Percentiles rank a stretch among this genome's conserved stretches.
These are phyloP conservation scores for Cladosporium sp. DNA, from an alignment of 2,329 filamentous ascomycete genomes.

Conservation along the genomic window DNA sequence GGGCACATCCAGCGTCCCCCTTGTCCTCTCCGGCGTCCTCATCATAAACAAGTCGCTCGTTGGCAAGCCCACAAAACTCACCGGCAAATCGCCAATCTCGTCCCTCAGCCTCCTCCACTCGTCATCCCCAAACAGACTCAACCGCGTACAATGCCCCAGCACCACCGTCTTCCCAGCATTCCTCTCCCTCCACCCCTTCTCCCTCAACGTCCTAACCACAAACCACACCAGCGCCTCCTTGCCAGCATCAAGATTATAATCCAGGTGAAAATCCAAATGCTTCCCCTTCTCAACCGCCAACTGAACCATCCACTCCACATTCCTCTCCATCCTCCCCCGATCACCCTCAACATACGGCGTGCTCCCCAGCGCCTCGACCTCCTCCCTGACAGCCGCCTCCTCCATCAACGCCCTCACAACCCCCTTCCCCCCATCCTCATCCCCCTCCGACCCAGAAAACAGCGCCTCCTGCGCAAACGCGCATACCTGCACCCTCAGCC, in stretches of 20 bases:
- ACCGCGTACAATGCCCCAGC: constrained; percentile 62
- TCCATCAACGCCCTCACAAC: constrained; percentile 36
- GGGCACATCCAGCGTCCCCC: constrained; percentile 58
- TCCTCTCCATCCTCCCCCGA: constrained; percentile 43
- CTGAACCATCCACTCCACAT: constrained; percentile 58
- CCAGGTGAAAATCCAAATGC: constrained; percentile 65
- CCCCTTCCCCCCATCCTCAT: constrained; percentile 24
- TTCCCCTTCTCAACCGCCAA: constrained; percentile 46
- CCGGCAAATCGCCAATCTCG: constrained; percentile 48
- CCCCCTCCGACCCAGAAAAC: constrained; percentile 44
- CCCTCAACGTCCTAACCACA: constrained; percentile 47
- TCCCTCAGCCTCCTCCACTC: constrained; percentile 47
- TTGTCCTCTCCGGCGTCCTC: constrained; percentile 36
- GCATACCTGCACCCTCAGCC: constrained; percentile 59
- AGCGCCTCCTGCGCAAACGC: constrained; percentile 66
- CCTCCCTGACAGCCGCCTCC: constrained; percentile 35
- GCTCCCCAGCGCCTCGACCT: constrained; percentile 57
- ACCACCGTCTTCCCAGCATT: constrained; percentile 45
- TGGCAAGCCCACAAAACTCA: constrained; percentile 63
- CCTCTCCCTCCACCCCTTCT: constrained; percentile 43
- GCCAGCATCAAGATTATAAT: constrained; percentile 56
- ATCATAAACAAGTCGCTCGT: constrained; percentile 71
- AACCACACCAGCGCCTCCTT: constrained; percentile 49
- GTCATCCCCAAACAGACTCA: constrained; percentile 49
- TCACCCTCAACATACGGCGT: constrained; percentile 64